These are phyloP conservation scores for Starmera quercuum DNA, from an alignment of 805 yeast species.

Conservation along the genomic window DNA sequence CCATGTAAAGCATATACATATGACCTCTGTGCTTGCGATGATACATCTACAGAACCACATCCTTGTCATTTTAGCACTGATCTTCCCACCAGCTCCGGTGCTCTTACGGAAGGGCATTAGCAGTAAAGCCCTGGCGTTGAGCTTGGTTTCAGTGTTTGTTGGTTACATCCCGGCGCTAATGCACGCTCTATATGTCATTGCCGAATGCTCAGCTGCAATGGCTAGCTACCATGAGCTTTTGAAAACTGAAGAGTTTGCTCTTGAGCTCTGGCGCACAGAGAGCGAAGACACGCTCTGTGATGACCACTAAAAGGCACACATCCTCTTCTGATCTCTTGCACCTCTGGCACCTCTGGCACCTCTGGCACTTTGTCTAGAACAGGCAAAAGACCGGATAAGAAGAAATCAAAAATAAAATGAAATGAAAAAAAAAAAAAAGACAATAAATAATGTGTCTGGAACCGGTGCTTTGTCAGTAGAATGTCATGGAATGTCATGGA, in stretches of 20 bases:
- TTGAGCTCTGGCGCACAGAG: background rate
- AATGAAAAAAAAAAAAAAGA: too few species aligned
- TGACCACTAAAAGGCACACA: too few species aligned
- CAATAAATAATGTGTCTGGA: background rate
- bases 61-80: background rate
- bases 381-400: too few species aligned
- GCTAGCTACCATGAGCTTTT: background rate
- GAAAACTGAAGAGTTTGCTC: background rate
- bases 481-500: too few species aligned
- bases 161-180: background rate
- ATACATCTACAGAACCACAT: background rate
- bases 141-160: background rate
- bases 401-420: too few species aligned
- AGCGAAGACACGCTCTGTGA: background rate
- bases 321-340: too few species aligned
- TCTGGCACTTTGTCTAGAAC: too few species aligned
- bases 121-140: background rate
- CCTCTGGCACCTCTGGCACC: too few species aligned
- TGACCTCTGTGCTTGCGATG: too few species aligned
- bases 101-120: background rate
- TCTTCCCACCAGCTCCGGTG: conserved; percentile 1
- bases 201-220: background rate
- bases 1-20: too few species aligned
- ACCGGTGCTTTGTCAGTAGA: background rate
- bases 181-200: background rate